phyloP scores from a whole-genome alignment of 345 rosid species.

The Raphanus raphanistrum region DNA sequence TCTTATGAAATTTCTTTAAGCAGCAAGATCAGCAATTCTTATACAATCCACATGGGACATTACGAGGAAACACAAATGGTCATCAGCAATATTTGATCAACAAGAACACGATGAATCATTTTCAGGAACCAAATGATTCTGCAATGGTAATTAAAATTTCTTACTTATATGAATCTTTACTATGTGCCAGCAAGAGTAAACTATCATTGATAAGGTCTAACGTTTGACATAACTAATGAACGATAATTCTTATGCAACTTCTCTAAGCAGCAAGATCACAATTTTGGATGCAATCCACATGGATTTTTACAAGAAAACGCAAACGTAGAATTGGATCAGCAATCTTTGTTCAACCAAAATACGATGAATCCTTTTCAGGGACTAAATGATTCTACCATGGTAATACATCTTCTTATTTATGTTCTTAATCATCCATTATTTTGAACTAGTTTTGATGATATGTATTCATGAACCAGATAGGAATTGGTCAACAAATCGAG shows the following conservation, averaged over 20 bases:
- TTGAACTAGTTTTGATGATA: not conserved
- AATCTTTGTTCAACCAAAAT: not conserved
- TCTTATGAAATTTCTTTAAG: not conserved
- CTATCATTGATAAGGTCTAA: not conserved
- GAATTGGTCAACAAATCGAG: not conserved
- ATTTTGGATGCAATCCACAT: not conserved
- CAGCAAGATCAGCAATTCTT: constrained; percentile 1
- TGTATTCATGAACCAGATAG: constrained; percentile 5
- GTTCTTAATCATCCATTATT: not conserved
- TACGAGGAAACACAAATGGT: not conserved
- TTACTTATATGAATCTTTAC: not conserved
- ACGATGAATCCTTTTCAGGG: not conserved
- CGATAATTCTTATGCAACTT: not conserved
- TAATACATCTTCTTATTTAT: not conserved
- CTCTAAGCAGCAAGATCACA: not conserved
- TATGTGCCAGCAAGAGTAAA: not conserved
- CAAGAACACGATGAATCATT: not conserved
- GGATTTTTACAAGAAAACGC: not conserved
- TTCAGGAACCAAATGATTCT: not conserved
- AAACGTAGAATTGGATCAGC: not conserved
- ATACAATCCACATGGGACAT: not conserved
- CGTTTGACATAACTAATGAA: not conserved
- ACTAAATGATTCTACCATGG: constrained; percentile 6
- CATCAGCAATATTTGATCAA: not conserved
- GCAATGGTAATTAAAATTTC: constrained; percentile 6